These are phyloP conservation scores for Lentinula novae-zelandiae DNA, from an alignment of 1,284 basidiomycete species.

Conservation along the genomic window DNA sequence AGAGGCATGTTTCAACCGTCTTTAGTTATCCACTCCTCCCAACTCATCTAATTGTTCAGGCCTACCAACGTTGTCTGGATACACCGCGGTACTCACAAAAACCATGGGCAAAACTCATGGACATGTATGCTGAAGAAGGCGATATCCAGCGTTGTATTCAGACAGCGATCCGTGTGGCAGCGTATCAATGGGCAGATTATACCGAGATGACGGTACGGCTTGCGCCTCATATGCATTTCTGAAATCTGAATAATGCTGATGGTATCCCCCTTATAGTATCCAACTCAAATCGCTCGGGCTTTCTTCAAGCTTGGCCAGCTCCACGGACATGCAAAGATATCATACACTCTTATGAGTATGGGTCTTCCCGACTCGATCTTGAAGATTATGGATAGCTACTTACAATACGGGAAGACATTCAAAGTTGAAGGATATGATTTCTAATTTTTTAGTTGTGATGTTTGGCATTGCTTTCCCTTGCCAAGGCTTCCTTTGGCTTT, in stretches of 20 bases:
- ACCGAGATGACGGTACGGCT: constrained; percentile 77
- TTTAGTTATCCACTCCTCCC: neutral
- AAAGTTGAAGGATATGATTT: constrained; percentile 81
- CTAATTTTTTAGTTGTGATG: constrained; percentile 24
- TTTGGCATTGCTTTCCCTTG: too few relatives aligned
- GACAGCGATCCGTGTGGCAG: constrained; percentile 88
- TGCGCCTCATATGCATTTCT: neutral
- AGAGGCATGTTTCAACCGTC: constrained; percentile 40
- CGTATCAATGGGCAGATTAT: constrained; percentile 86
- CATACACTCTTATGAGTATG: constrained; percentile 93
- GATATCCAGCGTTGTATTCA: constrained; percentile 90
- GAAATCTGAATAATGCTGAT: neutral
- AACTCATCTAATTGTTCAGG: constrained; percentile 25
- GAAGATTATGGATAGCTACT: constrained; percentile 83
- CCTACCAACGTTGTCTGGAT: constrained; percentile 92
- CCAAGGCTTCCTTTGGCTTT: too few relatives aligned
- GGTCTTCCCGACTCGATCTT: constrained; percentile 80
- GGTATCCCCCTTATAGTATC: constrained; percentile 55
- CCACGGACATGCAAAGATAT: constrained; percentile 94
- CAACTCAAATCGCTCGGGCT: constrained; percentile 84
- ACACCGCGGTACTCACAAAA: constrained; percentile 84
- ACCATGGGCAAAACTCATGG: constrained; percentile 89
- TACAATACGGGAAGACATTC: constrained; percentile 78
- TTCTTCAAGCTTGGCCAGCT: constrained; percentile 92
- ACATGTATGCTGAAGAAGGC: constrained; percentile 92